These are phyloP conservation scores for Apiotrichum porosum DNA, from an alignment of 1,284 basidiomycete species.

Conservation along the genomic window DNA sequence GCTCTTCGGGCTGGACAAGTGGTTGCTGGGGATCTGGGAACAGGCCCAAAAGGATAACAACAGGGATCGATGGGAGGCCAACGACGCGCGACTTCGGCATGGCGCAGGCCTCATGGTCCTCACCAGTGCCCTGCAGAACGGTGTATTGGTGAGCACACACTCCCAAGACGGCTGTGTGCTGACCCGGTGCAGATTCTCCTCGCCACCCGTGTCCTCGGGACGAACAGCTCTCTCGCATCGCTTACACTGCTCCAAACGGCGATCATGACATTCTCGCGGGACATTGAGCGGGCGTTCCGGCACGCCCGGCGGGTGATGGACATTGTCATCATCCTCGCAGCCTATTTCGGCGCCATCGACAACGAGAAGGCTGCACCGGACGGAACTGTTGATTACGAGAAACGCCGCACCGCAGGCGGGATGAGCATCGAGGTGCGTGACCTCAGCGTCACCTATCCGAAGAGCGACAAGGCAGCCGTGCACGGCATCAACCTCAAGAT, in stretches of 20 bases:
- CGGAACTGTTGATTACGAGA: constrained; percentile 28
- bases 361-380: constrained; percentile 48
- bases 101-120: background rate
- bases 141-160: too few relatives aligned
- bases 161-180: too few relatives aligned
- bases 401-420: constrained; percentile 46
- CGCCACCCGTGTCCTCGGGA: constrained; percentile 61
- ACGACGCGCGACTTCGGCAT: too few relatives aligned
- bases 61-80: too few relatives aligned
- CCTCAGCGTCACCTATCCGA: constrained; percentile 71
- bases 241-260: constrained; percentile 65
- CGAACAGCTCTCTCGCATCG: constrained; percentile 63
- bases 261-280: background rate
- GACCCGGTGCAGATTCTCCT: constrained; percentile 58
- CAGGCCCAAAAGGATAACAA: background rate
- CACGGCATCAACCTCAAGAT: constrained; percentile 63
- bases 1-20: constrained; percentile 73
- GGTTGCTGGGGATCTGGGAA: constrained; percentile 71
- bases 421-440: constrained; percentile 66
- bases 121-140: too few relatives aligned
- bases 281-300: constrained; percentile 19
- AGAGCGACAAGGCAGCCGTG: constrained; percentile 60
- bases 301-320: constrained; percentile 74
- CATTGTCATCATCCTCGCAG: constrained; percentile 72
- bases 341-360: constrained; percentile 59